Conservation (phyloP, 768 basidiomycete genomes). For the Lactifluus echinatus region DNA sequence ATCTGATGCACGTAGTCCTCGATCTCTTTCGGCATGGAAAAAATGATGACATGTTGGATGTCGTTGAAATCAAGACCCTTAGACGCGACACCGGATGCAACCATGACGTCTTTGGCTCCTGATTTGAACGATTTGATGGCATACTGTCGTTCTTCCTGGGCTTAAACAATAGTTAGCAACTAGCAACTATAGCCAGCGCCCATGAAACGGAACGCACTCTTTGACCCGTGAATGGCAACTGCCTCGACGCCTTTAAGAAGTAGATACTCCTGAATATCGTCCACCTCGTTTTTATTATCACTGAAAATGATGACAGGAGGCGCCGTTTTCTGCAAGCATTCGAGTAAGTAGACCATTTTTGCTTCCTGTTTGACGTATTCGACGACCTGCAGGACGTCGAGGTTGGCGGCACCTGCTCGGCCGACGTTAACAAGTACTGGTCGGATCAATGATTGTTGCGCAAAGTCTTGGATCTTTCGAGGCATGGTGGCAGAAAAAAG, state of each 20-base stretch:
- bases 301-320: constrained; percentile 97
- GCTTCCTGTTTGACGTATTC: constrained; percentile 99
- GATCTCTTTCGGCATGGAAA: constrained; percentile 99
- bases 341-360: constrained; percentile 98
- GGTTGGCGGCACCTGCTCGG: constrained; percentile 92
- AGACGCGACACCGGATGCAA: constrained; percentile 94
- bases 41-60: constrained; percentile 98
- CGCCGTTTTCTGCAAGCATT: constrained; percentile 96
- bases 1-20: constrained; percentile 99
- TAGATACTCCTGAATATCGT: constrained; percentile 98
- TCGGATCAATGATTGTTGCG: constrained; percentile 89
- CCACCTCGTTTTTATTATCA: constrained; percentile 99
- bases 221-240: constrained; percentile 97
- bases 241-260: constrained; percentile 96
- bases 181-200: not conserved
- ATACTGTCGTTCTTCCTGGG: constrained; percentile 97
- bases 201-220: constrained; percentile 47
- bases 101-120: constrained; percentile 98
- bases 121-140: constrained; percentile 98
- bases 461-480: constrained; percentile 97
- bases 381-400: constrained; percentile 93
- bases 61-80: constrained; percentile 99
- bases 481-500: constrained; percentile 99
- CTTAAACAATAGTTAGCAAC: constrained; percentile 32
- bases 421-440: constrained; percentile 96